phyloP scores from a whole-genome alignment of 345 rosid genomes.

The Nephelium lappaceum region DNA sequence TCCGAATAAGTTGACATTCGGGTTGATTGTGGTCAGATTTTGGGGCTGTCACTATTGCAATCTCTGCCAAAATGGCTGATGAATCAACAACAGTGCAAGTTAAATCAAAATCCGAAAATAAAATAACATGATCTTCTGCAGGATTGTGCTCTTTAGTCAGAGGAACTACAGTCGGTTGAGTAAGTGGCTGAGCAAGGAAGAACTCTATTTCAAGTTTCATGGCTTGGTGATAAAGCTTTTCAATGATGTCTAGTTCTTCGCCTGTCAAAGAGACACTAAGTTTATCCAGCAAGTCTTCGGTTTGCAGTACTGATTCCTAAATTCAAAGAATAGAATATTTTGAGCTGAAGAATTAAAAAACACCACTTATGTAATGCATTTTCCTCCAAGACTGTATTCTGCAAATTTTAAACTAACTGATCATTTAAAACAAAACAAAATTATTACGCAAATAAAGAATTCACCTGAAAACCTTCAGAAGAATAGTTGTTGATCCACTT shows the following conservation, averaged over 20 bases:
- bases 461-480: conserved; percentile 78
- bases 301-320: conserved; percentile 88
- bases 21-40: conserved; percentile 63
- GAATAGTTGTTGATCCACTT: conserved; percentile 89
- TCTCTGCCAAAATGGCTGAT: conserved; percentile 93
- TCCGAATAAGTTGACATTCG: conserved; percentile 55
- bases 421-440: conserved; percentile 12
- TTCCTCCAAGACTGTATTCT: conserved; percentile 24
- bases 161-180: conserved; percentile 77
- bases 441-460: conserved; percentile 17
- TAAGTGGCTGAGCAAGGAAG: conserved; percentile 76
- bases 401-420: conserved; percentile 22
- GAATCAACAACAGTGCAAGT: conserved; percentile 96
- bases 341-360: conserved; percentile 33
- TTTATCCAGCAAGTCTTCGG: conserved; percentile 93
- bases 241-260: conserved; percentile 89
- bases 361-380: conserved; percentile 31
- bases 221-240: conserved; percentile 95
- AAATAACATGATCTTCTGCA: conserved; percentile 51
- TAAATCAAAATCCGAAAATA: conserved; percentile 97
- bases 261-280: conserved; percentile 92
- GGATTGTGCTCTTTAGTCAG: conserved; percentile 59
- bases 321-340: conserved; percentile 38
- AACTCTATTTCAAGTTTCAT: conserved; percentile 97
- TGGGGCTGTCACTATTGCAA: conserved; percentile 89